Evolutionary conservation across 2,329 filamentous ascomycete species (phyloP).

Genomic region (Didymosphaeria variabile): DNA sequence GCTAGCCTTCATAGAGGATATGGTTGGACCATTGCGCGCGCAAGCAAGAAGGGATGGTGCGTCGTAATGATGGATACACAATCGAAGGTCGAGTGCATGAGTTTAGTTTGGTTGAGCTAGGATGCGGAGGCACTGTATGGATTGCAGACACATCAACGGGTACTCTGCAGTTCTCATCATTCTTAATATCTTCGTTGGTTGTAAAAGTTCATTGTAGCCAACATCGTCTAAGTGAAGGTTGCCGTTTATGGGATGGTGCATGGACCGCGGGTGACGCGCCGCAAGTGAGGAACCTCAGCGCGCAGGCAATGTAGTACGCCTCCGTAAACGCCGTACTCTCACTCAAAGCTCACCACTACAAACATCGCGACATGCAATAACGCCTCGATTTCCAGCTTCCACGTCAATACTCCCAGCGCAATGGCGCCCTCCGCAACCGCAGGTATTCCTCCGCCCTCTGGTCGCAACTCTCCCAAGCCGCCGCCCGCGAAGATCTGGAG

Average conservation of each 20-base stretch:
- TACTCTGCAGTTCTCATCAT: background rate
- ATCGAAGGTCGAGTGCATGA: background rate
- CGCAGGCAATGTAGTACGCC: constrained; percentile 27
- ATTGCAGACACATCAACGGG: background rate
- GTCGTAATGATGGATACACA: background rate
- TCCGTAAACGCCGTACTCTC: constrained; percentile 29
- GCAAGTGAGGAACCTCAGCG: constrained; percentile 27
- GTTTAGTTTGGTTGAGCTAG: background rate
- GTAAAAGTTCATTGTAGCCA: background rate
- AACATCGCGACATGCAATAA: constrained; percentile 39
- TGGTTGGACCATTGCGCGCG: background rate
- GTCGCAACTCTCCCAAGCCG: constrained; percentile 62
- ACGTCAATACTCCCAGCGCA: constrained; percentile 21
- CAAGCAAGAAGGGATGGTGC: background rate
- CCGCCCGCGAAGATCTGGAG: constrained; percentile 62
- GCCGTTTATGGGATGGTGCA: constrained; percentile 29
- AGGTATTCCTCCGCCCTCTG: constrained; percentile 51
- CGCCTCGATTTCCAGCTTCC: constrained; percentile 19
- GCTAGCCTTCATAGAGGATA: background rate
- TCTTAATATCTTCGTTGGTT: background rate
- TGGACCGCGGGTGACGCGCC: constrained; percentile 28
- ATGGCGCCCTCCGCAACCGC: constrained; percentile 51
- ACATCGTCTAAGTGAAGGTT: constrained; percentile 5
- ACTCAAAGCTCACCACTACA: constrained; percentile 24
- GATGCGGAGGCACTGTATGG: background rate